Percentiles rank a stretch among this genome's conserved stretches.
These are phyloP conservation scores for Aureobasidium mangrovei DNA, from an alignment of 2,329 filamentous ascomycete species.

Conservation along the genomic window DNA sequence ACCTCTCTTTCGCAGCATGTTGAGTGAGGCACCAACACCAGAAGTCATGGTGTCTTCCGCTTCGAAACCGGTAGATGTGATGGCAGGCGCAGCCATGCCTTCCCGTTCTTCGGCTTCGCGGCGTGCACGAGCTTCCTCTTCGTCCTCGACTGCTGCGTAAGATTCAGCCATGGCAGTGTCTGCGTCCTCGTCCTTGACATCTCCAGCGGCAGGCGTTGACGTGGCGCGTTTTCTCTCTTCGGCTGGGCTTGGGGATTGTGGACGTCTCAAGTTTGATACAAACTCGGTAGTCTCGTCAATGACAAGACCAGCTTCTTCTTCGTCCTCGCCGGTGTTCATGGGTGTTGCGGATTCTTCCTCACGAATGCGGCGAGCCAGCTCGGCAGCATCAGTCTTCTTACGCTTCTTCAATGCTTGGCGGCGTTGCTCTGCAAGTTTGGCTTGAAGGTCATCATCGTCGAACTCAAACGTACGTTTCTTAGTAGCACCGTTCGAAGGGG, in stretches of 20 bases:
- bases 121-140: constrained; percentile 35
- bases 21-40: constrained; percentile 73
- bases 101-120: constrained; percentile 28
- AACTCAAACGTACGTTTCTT: constrained; percentile 42
- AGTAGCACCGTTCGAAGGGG: constrained; percentile 19
- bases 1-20: constrained; percentile 76
- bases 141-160: constrained; percentile 35
- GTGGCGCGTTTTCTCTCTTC: constrained; percentile 26
- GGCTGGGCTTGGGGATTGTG: constrained; percentile 31
- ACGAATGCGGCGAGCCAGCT: constrained; percentile 70
- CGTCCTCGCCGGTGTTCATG: constrained; percentile 48
- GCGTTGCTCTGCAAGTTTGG: constrained; percentile 73
- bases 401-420: constrained; percentile 81
- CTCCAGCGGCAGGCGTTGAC: constrained; percentile 32
- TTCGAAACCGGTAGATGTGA: constrained; percentile 65
- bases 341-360: constrained; percentile 49
- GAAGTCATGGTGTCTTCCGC: constrained; percentile 68
- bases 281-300: constrained; percentile 96
- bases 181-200: constrained; percentile 42
- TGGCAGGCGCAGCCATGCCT: constrained; percentile 33
- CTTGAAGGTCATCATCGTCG: constrained; percentile 89
- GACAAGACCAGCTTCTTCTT: constrained; percentile 60
- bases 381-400: constrained; percentile 77
- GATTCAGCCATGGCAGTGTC: constrained; percentile 30
- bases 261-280: constrained; percentile 72